Base-by-base conservation (phyloP, 129 eudicot genomes). In the Centaurea solstitialis region DNA sequence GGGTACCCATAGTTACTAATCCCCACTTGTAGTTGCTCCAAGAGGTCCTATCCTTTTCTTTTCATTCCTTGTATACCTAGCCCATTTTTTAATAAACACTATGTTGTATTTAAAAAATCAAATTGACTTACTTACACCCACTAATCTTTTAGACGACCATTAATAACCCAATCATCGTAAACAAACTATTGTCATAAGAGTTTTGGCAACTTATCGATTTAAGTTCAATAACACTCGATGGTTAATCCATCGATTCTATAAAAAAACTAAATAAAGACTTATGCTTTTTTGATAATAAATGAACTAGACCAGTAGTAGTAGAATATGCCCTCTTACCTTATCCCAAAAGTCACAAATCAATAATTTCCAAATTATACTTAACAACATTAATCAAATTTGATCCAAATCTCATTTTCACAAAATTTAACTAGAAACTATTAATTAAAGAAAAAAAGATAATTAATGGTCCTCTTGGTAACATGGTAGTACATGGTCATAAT, bases 381-480 rank as follows among this genome's bases (percentile, higher is more conserved):
- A 33, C 37, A 33, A 0, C 37, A 33, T 33, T 33, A 33, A 33
- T 33, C 4, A 33, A 33, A 33, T 33, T 33, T 33, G 37, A 33
- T 33, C 37, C 37, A 33, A 33, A 33, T 33, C 37, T 33, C 4
- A 33, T 33, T 33, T 33, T 33, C 5, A 33, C 37, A 33, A 33
- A 33, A 33, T 33, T 33, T 33, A 33, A 33, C 4, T 33, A 33
- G 30, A 26, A 26, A 26, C 30, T 26, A 26, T 26, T 26, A 26
- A 26, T 26, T 26, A 26, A 26, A 26, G 30, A 33, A 65, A 22
- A 80, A 64, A 28, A 15, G 23, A 33, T 3, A 26, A 47, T 23
- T 4, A 18, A 81, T 82, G 82, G 82, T 76, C 82, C 77, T 76
- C 37, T 70, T 76, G 76, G 73, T 64, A 82, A 76, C 86, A 82